These are phyloP conservation scores for Candida oleophila DNA, from an alignment of 805 yeast species.

Conservation along the genomic window DNA sequence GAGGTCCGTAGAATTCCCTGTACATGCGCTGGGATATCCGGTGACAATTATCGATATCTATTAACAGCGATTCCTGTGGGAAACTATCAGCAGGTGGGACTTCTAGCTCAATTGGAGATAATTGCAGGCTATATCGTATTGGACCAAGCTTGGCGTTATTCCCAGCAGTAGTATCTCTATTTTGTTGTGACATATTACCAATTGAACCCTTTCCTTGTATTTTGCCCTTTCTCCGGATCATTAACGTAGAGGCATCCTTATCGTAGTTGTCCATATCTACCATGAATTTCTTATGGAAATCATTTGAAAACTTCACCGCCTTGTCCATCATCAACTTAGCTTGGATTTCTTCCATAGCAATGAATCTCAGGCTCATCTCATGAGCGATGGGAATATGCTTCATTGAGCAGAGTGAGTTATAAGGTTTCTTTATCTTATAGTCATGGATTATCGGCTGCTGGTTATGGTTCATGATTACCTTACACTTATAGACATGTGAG, in stretches of 20 bases:
- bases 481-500: neutral
- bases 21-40: conserved; percentile 1
- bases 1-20: neutral
- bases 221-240: conserved; percentile 1
- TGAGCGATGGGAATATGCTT: conserved; percentile 50
- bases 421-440: conserved; percentile 8
- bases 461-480: neutral
- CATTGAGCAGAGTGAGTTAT: conserved; percentile 29
- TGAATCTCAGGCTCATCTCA: conserved; percentile 47
- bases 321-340: conserved; percentile 20
- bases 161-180: neutral
- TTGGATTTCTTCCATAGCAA: conserved; percentile 45
- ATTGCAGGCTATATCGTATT: neutral
- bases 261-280: conserved; percentile 2
- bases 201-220: neutral
- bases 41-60: neutral
- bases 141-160: neutral
- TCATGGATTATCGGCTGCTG: conserved; percentile 7
- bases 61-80: neutral
- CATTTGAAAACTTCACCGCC: conserved; percentile 17
- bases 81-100: neutral
- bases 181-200: neutral
- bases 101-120: neutral
- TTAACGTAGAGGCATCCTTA: conserved; percentile 6
- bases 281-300: conserved; percentile 13